phyloP scores from a whole-genome alignment of 78 protist genomes.

The Monosiga brevicollis region DNA sequence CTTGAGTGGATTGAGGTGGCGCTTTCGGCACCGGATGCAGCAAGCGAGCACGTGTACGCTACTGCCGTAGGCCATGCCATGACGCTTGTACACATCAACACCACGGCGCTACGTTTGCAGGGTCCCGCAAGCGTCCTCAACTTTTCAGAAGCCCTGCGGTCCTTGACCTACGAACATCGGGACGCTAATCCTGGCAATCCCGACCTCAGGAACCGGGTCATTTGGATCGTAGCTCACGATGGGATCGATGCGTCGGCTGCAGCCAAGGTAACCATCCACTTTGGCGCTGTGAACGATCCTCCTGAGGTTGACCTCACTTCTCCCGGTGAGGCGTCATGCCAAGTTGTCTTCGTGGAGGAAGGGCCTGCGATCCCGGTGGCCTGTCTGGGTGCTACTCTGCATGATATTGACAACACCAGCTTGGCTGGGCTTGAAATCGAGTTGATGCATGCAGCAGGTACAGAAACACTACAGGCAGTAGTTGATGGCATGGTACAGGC shows the following conservation, averaged over 20 bases:
- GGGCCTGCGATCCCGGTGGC: not conserved
- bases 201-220: not conserved
- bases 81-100: not conserved
- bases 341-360: not conserved
- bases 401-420: too few species aligned
- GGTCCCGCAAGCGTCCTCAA: not conserved
- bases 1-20: not conserved
- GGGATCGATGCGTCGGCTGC: not conserved
- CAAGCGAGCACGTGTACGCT: not conserved
- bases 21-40: not conserved
- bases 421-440: too few species aligned
- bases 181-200: not conserved
- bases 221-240: not conserved
- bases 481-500: too few species aligned
- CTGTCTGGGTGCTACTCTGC: too few species aligned
- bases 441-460: too few species aligned
- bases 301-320: not conserved
- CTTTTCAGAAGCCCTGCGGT: not conserved
- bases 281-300: slow-evolving; percentile 1
- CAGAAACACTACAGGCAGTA: too few species aligned
- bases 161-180: not conserved
- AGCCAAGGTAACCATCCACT: not conserved
- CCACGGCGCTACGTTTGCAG: not conserved
- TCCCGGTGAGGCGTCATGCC: not conserved
- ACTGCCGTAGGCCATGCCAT: not conserved